Evolutionary conservation across 2,329 filamentous ascomycete species (phyloP), one percentile per base, ranked within the genome.

Genomic region (Aureobasidium pullulans): DNA sequence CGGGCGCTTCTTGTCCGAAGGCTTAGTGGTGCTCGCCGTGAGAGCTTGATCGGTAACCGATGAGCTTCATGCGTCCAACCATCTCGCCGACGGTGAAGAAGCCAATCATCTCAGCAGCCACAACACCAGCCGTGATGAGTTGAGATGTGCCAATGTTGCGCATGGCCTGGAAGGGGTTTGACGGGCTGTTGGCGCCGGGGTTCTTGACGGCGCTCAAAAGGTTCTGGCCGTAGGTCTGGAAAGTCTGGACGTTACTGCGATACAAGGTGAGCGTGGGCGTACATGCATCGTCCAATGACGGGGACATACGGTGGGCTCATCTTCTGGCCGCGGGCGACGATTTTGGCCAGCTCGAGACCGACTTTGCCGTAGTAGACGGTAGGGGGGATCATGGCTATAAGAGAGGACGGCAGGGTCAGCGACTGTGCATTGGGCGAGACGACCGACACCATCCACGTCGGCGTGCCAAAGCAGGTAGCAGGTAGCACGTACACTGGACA

Each of bases 41-140:
- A 42, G 59, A 53, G 37, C 56, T 62, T 10, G 64, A 66, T 67
- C 76, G 70, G 83, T 99, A 99, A 65, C 94, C 94, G 68, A 99
- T 82, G 68, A 99, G 76, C 88, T 99, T 97, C 79, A 94, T 85
- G 71, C 92, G 84, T 70, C 94, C 94, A 70, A 99, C 86, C 76
- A 99, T 97, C 83, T 97, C 92, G 65, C 94, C 94, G 59, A 97
- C 84, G 63, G 92, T 95, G 83, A 97, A 99, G 84, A 99, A 99
- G 63, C 94, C 94, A 66, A 99, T 77, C 53, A 90, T 83, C 79
- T 99, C 93, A 60, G 92, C 92, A 49, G 81, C 77, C 63, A 96
- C 79, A 62, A 99, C 88, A 67, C 88, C 89, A 62, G 82, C 87
- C 57, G 87, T 77, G 59, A 83, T 82, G 67, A 93, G 73, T 75